A percentile compares a stretch with the other conserved stretches of the same genome.
These are phyloP conservation scores for Aspergillus sp. DNA, from an alignment of 2,329 filamentous ascomycete genomes.

Conservation along the genomic window DNA sequence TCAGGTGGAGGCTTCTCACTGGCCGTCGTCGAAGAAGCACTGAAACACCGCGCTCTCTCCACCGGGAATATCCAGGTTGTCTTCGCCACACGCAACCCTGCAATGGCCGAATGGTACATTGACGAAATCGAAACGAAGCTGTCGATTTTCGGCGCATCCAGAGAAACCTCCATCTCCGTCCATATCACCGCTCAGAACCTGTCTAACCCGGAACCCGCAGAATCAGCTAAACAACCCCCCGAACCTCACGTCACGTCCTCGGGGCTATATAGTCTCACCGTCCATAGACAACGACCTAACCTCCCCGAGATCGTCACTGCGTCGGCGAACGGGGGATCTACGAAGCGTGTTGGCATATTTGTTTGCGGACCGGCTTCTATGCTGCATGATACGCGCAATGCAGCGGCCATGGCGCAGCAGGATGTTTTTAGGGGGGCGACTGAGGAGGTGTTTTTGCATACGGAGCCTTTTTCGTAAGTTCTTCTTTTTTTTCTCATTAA, in stretches of 20 bases:
- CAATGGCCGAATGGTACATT: slow-evolving; percentile 8
- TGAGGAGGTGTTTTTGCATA: slow-evolving; percentile 39
- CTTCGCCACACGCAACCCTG: slow-evolving; percentile 7
- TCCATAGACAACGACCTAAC: slow-evolving; percentile 22
- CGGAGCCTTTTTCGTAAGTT: slow-evolving; percentile 43
- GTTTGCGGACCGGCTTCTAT: slow-evolving; percentile 41
- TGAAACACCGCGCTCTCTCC: slow-evolving; percentile 4
- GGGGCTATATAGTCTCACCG: not conserved
- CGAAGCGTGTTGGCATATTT: slow-evolving; percentile 21
- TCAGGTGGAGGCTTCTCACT: slow-evolving; percentile 49
- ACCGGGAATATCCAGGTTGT: slow-evolving; percentile 5
- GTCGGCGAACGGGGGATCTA: slow-evolving; percentile 9
- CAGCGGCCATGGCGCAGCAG: slow-evolving; percentile 38
- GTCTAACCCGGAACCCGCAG: not conserved
- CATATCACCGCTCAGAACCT: slow-evolving; percentile 7
- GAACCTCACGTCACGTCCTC: not conserved
- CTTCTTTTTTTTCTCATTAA: not conserved
- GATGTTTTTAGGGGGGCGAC: slow-evolving; percentile 22
- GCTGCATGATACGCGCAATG: slow-evolving; percentile 43
- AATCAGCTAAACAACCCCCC: not conserved
- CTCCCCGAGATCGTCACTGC: slow-evolving; percentile 18
- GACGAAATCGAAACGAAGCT: slow-evolving; percentile 2
- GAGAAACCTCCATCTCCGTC: slow-evolving; percentile 9
- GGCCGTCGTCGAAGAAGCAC: slow-evolving; percentile 39
- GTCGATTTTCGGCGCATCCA: slow-evolving; percentile 2